Percentiles rank a stretch among this genome's conserved stretches.
These are phyloP conservation scores for Verticillium nonalfalfae DNA, from an alignment of 2,329 filamentous ascomycete species.

Conservation along the genomic window DNA sequence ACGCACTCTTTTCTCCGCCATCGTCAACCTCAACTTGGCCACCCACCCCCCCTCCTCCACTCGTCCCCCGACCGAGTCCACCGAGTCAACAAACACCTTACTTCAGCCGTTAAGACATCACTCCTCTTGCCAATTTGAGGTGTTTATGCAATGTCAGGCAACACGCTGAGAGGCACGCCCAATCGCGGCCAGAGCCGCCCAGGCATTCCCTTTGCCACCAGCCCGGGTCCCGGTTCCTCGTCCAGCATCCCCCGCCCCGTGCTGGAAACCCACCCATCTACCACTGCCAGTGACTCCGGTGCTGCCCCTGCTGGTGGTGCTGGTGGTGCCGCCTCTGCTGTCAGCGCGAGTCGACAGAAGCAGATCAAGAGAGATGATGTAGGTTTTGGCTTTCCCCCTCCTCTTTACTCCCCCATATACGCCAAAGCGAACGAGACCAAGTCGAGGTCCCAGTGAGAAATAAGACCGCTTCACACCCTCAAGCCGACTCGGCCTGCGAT, in stretches of 20 bases:
- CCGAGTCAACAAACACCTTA: not conserved
- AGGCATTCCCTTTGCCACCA: slow-evolving; percentile 54
- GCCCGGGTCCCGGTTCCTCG: slow-evolving; percentile 35
- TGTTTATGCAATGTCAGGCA: slow-evolving; percentile 42
- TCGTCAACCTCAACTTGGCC: not conserved
- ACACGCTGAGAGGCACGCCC: slow-evolving; percentile 65
- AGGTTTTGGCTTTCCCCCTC: slow-evolving; percentile 25
- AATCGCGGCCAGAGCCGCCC: slow-evolving; percentile 54
- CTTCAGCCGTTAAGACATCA: not conserved
- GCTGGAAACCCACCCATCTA: slow-evolving; percentile 47
- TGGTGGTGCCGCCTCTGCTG: slow-evolving; percentile 62
- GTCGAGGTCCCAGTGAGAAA: too few species aligned
- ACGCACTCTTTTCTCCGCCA: not conserved
- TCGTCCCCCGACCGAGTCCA: not conserved
- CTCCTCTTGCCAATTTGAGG: not conserved
- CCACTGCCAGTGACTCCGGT: slow-evolving; percentile 40
- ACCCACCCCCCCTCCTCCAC: not conserved
- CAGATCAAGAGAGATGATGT: slow-evolving; percentile 99
- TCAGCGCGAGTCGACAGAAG: slow-evolving; percentile 93
- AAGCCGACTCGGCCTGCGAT: not conserved
- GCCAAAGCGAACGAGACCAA: too few species aligned
- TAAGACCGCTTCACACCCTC: not conserved
- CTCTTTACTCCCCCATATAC: not conserved
- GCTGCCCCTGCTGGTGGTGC: slow-evolving; percentile 7
- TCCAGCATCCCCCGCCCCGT: slow-evolving; percentile 71